Base-by-base conservation (phyloP, 2,329 filamentous ascomycete species). In the Aspergillus nomiae region DNA sequence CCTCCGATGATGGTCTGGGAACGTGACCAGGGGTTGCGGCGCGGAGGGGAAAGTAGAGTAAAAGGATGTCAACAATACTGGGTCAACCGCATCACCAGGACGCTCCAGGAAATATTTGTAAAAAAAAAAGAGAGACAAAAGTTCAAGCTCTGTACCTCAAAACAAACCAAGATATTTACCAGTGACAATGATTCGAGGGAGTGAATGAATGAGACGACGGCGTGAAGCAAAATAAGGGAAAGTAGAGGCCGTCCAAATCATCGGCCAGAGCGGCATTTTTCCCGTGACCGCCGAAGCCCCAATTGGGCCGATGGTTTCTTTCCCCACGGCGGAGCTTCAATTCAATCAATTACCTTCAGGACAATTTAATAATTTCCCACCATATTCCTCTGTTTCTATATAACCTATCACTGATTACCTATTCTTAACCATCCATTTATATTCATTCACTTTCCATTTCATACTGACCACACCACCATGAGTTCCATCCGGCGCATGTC, bases 401-500 rank as follows among this genome's bases (percentile, higher is more conserved):
- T 48, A 34, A 58, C 50, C 54, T 48, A 56, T 62, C 51, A 41
- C 53, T 45, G 21, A 41, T 53, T 36, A 54, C 32, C 53, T 34
- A 55, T 30, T 24, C 6, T 34, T 28, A 32, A 32, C 24, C 26
- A n/a, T 19, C 34, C 30, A 24, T n/a, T 24, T 7, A 50, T 38
- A 34, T 45, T 51, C n/a, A 59, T 45, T 51, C n/a, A 59, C 21
- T 41, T 48, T 48, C 45, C 48, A 12, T 41, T n/a, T 24, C 9
- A 11, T 30, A n/a, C n/a, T 41, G 34, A 34, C 41, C 32, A 43
- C 32, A 19, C 56, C 70, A 77, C 65, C 51, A 96, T 96, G 92
- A 90, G 90, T 60, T 91, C 90, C 60, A 91, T 98, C 74, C 90
- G 94, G 58, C 89, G 91, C 70, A 97, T 98, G 83, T 87, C 87